These are phyloP conservation scores for Cystofilobasidium bisporidii DNA, from an alignment of 768 basidiomycete genomes.

Conservation along the genomic window DNA sequence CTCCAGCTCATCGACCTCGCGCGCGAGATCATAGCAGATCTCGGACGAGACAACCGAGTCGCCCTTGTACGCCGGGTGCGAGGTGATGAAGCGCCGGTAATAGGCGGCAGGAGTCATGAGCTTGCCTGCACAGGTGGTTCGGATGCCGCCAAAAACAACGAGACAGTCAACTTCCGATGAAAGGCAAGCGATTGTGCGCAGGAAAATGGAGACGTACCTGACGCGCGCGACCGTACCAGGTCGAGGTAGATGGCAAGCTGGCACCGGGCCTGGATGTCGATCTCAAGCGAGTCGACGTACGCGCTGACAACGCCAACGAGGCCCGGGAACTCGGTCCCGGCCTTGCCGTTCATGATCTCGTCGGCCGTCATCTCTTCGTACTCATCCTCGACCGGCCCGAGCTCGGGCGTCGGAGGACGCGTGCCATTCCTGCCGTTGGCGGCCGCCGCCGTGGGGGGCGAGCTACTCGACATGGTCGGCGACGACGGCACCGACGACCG, in stretches of 20 bases:
- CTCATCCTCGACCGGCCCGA: constrained; percentile 50
- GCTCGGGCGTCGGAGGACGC: constrained; percentile 8
- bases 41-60: constrained; percentile 86
- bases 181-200: too few species aligned
- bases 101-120: constrained; percentile 80
- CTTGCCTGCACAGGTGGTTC: too few species aligned
- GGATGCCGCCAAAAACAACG: too few species aligned
- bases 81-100: constrained; percentile 83
- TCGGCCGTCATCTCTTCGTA: constrained; percentile 85
- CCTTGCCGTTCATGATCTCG: constrained; percentile 93
- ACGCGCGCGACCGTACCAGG: background rate
- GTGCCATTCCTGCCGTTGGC: constrained; percentile 16
- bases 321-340: constrained; percentile 62
- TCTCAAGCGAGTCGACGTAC: constrained; percentile 78
- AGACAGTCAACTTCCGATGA: too few species aligned
- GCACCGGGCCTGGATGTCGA: constrained; percentile 51
- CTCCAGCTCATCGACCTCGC: constrained; percentile 17
- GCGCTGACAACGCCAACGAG: constrained; percentile 68
- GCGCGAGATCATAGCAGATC: constrained; percentile 72
- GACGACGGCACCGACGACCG: constrained; percentile 9
- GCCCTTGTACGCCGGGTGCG: constrained; percentile 80
- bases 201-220: background rate
- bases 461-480: background rate
- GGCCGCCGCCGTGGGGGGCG: constrained; percentile 4
- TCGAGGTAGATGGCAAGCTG: constrained; percentile 7